A percentile compares a stretch with the other conserved stretches of the same genome.
Conservation (phyloP, 139 green algal genomes). For the Chlamydomonas applanata region DNA sequence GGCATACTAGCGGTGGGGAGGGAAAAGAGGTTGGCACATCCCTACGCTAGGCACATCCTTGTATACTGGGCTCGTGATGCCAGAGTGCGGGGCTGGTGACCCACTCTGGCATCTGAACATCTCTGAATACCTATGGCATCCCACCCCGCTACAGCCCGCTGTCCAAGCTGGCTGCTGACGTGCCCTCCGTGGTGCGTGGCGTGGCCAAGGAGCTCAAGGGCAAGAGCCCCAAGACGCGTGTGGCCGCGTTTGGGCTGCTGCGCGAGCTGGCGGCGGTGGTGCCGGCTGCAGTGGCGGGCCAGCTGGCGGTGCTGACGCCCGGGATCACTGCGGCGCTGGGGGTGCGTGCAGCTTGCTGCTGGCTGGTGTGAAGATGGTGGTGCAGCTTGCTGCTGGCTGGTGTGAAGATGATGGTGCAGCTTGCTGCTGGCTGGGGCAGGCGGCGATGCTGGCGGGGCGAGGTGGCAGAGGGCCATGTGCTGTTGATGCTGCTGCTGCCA, state of each 20-base stretch:
- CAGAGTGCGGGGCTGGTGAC: too few relatives aligned
- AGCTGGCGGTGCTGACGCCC: slow-evolving; percentile 64
- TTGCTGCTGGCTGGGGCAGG: neutral
- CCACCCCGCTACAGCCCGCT: slow-evolving; percentile 28
- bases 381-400: neutral
- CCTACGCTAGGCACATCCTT: too few relatives aligned
- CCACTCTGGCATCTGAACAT: too few relatives aligned
- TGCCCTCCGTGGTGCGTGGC: slow-evolving; percentile 56
- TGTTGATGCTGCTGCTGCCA: too few relatives aligned
- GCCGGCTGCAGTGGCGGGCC: slow-evolving; percentile 44
- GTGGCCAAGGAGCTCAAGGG: slow-evolving; percentile 65
- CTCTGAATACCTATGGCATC: neutral
- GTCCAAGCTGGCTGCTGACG: slow-evolving; percentile 49
- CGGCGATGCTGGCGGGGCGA: too few relatives aligned
- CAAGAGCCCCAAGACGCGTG: slow-evolving; percentile 72
- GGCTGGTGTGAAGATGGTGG: slow-evolving; percentile 5
- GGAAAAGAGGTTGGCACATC: too few relatives aligned
- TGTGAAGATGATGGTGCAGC: neutral
- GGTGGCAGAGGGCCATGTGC: too few relatives aligned
- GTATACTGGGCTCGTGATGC: too few relatives aligned
- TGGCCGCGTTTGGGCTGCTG: slow-evolving; percentile 72
- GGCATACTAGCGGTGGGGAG: too few relatives aligned
- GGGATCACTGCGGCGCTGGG: slow-evolving; percentile 62
- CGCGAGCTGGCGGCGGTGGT: slow-evolving; percentile 69
- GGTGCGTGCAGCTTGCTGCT: slow-evolving; percentile 28